Conservation (phyloP, 73 alveolate genomes). For the Stentor roeselii region DNA sequence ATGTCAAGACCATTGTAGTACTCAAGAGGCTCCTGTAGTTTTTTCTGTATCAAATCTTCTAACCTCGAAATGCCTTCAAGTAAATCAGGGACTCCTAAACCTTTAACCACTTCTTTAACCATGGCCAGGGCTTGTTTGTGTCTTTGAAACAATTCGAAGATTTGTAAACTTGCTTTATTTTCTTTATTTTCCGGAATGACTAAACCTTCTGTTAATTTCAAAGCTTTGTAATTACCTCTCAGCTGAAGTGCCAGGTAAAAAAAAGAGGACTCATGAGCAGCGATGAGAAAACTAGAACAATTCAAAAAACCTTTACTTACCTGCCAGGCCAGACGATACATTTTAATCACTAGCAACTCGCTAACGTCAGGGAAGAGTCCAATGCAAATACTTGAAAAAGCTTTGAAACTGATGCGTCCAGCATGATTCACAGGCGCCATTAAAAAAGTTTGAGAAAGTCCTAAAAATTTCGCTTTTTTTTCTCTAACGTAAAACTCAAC, state of each 20-base stretch:
- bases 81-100: background rate
- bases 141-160: background rate
- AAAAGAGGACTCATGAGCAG: background rate
- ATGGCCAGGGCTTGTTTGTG: background rate
- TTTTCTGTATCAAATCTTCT: background rate
- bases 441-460: background rate
- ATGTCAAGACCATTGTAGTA: background rate
- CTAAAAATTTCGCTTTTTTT: background rate
- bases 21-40: conserved; percentile 17
- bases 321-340: background rate
- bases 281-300: background rate
- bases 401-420: background rate
- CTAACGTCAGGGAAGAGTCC: background rate
- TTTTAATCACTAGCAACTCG: background rate
- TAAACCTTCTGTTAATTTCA: background rate
- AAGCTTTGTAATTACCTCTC: background rate
- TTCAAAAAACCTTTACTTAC: background rate
- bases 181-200: background rate
- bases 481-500: background rate
- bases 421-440: background rate
- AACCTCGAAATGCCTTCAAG: background rate
- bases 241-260: background rate
- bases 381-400: background rate
- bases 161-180: background rate
- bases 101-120: background rate